Base-by-base conservation (phyloP, 805 yeast genomes). In the Barnettozyma californica region DNA sequence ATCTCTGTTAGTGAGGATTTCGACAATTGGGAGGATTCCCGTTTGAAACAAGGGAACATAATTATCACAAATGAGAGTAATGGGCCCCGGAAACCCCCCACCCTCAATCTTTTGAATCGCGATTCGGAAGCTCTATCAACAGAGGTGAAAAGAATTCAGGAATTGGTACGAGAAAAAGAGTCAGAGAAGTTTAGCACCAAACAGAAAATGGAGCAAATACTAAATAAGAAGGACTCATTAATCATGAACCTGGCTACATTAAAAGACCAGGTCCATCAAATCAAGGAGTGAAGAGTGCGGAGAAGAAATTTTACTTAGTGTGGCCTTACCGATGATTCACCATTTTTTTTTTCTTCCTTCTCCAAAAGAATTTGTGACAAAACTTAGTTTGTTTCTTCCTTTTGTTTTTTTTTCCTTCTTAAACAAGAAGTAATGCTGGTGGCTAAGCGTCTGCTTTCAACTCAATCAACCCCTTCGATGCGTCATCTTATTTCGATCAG, bases 401-500 rank as follows among this genome's bases (percentile, higher is more conserved):
- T 6, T 20, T 37, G 11, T 21, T 23, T 27, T 6, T 20, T 37
- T 20, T 21, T 23, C 25, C 19, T 14, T 7, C 13, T 8, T n/a
- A 8, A 18, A 19, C 35, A 18, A 19, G 19, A 16, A 43, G 16
- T 11, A 26, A n/a, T 47, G 55, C 10, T 53, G 54, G 38, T 43
- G 27, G 39, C 45, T 43, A 55, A 43, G 39, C 55, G 61, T 43
- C 45, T 59, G 9, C 48, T 57, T 25, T 49, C 57, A 23, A 45
- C 55, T 14, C 38, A 58, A 18, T 27, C 46, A 6, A 20, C 43
- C 2, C 13, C 46, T 21, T 40, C 27, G 7, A 23, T 58, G 26
- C 74, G 95, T 65, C 97, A 92, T 65, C 74, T 94, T 62, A 76
- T 87, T 20, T 85, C 88, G 25, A 94, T 90, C 58, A 79, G 86